These are phyloP conservation scores for Penicillium tannophilum DNA, from an alignment of 495 filamentous ascomycete species.

Conservation along the genomic window DNA sequence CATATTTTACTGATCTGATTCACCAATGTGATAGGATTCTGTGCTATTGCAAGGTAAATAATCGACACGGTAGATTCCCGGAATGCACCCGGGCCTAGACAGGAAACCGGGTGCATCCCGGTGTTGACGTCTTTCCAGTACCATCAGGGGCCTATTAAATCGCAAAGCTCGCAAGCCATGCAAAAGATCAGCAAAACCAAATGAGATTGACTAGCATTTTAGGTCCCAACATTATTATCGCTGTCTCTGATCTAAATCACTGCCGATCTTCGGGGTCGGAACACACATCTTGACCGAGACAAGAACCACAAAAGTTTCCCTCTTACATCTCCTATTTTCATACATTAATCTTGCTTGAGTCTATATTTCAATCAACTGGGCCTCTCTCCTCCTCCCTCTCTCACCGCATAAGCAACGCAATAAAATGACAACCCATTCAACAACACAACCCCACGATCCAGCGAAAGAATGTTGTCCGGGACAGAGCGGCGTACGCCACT, in stretches of 20 bases:
- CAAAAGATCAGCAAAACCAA: background rate
- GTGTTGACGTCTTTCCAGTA: slow-evolving; percentile 18
- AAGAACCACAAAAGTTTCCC: background rate
- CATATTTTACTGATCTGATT: background rate
- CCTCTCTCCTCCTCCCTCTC: background rate
- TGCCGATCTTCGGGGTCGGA: slow-evolving; percentile 1
- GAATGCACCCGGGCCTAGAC: slow-evolving; percentile 18
- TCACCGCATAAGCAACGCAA: background rate
- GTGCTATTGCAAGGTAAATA: background rate
- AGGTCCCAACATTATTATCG: slow-evolving; percentile 4
- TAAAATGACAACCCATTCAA: background rate
- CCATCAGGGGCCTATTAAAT: slow-evolving; percentile 7
- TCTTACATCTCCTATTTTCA: background rate
- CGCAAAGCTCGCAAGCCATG: slow-evolving; percentile 13
- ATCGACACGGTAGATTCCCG: background rate
- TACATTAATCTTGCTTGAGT: background rate
- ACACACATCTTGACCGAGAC: background rate
- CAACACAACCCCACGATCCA: background rate
- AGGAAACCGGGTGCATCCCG: slow-evolving; percentile 24
- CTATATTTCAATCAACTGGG: background rate
- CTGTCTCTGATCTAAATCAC: background rate
- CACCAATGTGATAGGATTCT: background rate
- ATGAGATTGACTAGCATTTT: background rate
- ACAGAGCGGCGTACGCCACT: background rate
- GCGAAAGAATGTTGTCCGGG: background rate